phyloP scores from a whole-genome alignment of 1,284 basidiomycete genomes.

The Cutaneotrichosporon mucoides region DNA sequence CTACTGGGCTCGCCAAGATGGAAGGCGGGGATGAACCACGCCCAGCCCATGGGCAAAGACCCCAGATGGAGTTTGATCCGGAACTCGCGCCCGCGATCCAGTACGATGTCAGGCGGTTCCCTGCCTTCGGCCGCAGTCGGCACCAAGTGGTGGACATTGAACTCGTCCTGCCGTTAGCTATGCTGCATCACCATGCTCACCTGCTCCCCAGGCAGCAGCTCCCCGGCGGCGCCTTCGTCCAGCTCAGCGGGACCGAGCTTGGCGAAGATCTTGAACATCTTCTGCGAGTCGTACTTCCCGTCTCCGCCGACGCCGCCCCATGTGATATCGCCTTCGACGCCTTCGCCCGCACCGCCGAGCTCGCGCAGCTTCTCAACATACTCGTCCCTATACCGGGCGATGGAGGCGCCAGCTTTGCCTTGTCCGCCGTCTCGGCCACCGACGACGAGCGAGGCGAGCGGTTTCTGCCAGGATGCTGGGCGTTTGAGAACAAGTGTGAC shows the following conservation, averaged over 20 bases:
- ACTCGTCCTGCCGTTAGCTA: constrained; percentile 23
- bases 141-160: constrained; percentile 26
- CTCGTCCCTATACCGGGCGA: constrained; percentile 4
- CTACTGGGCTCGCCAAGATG: constrained; percentile 58
- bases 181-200: constrained; percentile 34
- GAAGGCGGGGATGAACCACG: constrained; percentile 77
- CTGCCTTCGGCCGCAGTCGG: constrained; percentile 5
- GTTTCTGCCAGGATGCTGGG: constrained; percentile 32
- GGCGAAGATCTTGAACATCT: constrained; percentile 1
- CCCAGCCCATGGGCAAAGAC: constrained; percentile 71
- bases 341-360: constrained; percentile 3
- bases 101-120: constrained; percentile 48
- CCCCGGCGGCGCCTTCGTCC: not conserved
- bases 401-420: not conserved
- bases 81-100: constrained; percentile 67
- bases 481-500: constrained; percentile 32
- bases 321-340: constrained; percentile 2
- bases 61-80: constrained; percentile 74
- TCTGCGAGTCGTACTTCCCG: constrained; percentile 5
- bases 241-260: not conserved
- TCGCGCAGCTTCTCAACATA: constrained; percentile 2
- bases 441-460: constrained; percentile 32
- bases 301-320: constrained; percentile 10
- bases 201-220: constrained; percentile 10
- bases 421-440: constrained; percentile 16